A percentile compares a stretch with the other conserved stretches of the same genome.
phyloP scores from a whole-genome alignment of 1,139 yeast genomes.

The Taphrina flavorubra region DNA sequence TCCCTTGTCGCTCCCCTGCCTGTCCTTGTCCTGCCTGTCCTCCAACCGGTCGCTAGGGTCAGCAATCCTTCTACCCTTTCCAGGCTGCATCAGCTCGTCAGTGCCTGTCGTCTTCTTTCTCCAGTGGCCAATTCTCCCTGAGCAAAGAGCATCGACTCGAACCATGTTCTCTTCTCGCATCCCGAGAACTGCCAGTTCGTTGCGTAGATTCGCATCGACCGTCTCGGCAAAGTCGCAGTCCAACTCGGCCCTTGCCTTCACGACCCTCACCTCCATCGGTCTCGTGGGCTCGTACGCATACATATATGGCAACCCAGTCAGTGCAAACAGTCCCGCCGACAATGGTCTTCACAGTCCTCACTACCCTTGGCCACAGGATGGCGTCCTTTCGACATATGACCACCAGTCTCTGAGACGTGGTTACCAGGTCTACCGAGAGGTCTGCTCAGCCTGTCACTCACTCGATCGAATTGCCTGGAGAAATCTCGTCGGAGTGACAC shows the following conservation, averaged over 20 bases:
- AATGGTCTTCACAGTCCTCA: slow-evolving; percentile 97
- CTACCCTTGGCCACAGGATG: slow-evolving; percentile 92
- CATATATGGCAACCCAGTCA: slow-evolving; percentile 80
- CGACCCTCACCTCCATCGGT: slow-evolving; percentile 48
- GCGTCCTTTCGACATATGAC: slow-evolving; percentile 86
- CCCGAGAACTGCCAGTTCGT: slow-evolving; percentile 39
- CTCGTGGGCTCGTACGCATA: slow-evolving; percentile 55
- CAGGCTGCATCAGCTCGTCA: not conserved
- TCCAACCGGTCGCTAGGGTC: not conserved
- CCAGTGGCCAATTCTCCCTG: not conserved
- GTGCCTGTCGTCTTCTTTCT: not conserved
- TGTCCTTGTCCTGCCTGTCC: no score
- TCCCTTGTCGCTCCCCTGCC: slow-evolving; percentile 1
- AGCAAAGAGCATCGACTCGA: slow-evolving; percentile 8
- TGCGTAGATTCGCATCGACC: slow-evolving; percentile 38
- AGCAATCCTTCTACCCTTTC: not conserved
- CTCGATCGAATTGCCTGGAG: slow-evolving; percentile 96
- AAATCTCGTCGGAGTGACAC: slow-evolving; percentile 95
- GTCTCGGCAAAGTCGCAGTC: slow-evolving; percentile 42
- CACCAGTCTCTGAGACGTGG: slow-evolving; percentile 88
- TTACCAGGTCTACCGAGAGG: slow-evolving; percentile 97
- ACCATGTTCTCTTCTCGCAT: slow-evolving; percentile 35
- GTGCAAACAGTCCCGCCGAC: slow-evolving; percentile 98
- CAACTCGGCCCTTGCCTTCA: slow-evolving; percentile 46
- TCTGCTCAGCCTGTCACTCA: slow-evolving; percentile 98